A percentile compares a stretch with the other conserved stretches of the same genome.
Conservation (phyloP, 2,329 filamentous ascomycete genomes). For the Fusarium abutilonis region DNA sequence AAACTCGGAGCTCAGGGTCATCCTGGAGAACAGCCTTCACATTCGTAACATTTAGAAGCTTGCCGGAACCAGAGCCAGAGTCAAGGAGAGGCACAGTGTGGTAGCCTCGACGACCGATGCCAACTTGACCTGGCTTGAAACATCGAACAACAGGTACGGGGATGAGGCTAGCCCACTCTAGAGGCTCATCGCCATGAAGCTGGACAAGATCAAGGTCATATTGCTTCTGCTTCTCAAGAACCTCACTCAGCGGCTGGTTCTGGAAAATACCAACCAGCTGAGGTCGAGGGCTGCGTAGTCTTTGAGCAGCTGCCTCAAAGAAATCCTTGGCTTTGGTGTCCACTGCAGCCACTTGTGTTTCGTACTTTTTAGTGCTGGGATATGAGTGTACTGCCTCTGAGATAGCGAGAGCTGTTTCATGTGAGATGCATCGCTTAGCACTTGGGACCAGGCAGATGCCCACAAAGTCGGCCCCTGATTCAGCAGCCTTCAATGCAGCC, state of each 20-base stretch:
- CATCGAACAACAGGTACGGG: conserved; percentile 90
- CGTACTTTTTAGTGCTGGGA: conserved; percentile 58
- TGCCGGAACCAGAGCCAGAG: conserved; percentile 84
- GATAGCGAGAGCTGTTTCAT: conserved; percentile 82
- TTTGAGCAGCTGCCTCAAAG: conserved; percentile 67
- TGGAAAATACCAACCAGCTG: conserved; percentile 94
- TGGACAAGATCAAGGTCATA: conserved; percentile 89
- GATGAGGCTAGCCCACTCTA: conserved; percentile 91
- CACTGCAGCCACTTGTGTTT: conserved; percentile 42
- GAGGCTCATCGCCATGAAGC: conserved; percentile 88
- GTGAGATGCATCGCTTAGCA: conserved; percentile 80
- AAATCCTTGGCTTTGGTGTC: conserved; percentile 67
- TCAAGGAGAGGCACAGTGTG: conserved; percentile 88
- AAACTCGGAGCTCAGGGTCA: conserved; percentile 76
- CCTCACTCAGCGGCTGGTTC: conserved; percentile 84
- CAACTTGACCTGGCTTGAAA: conserved; percentile 81
- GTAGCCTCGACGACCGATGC: conserved; percentile 78
- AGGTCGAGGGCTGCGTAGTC: conserved; percentile 67
- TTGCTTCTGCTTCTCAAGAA: conserved; percentile 79
- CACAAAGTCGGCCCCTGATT: conserved; percentile 89
- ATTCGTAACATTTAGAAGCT: conserved; percentile 75
- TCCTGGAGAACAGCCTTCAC: conserved; percentile 73
- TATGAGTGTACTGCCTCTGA: conserved; percentile 79
- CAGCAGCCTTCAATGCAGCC: conserved; percentile 80
- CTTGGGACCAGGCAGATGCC: conserved; percentile 91